Conservation (phyloP, 306 rosid genomes). For the Hippophae tibetana region DNA sequence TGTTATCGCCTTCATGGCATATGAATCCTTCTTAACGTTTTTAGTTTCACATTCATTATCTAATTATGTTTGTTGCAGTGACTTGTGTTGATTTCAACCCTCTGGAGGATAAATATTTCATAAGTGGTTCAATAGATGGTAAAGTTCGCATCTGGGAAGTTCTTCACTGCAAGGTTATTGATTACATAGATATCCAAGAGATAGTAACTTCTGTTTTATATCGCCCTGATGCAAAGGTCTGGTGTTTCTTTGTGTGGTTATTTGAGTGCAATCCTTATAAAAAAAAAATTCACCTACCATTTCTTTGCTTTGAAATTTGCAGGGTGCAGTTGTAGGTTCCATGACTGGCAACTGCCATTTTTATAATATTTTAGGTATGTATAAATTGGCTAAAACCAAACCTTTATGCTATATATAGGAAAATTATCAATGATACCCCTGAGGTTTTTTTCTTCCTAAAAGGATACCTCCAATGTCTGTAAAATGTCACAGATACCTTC, state of each 20-base stretch:
- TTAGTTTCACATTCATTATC: slow-evolving; percentile 7
- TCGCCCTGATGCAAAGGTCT: slow-evolving; percentile 68
- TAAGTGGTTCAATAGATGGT: slow-evolving; percentile 92
- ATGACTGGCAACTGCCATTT: slow-evolving; percentile 64
- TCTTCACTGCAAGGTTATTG: slow-evolving; percentile 58
- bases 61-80: slow-evolving; percentile 46
- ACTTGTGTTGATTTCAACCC: slow-evolving; percentile 77
- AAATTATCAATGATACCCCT: background rate
- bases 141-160: slow-evolving; percentile 96
- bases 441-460: background rate
- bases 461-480: too few species aligned
- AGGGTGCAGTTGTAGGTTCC: slow-evolving; percentile 83
- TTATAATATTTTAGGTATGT: slow-evolving; percentile 52
- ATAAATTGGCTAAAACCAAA: slow-evolving; percentile 3
- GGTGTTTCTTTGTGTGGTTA: slow-evolving; percentile 8
- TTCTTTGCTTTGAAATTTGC: slow-evolving; percentile 20
- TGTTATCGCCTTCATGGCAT: background rate
- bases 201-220: slow-evolving; percentile 84
- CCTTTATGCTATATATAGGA: background rate
- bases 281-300: slow-evolving; percentile 2
- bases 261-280: background rate
- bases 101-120: slow-evolving; percentile 58
- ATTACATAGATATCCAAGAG: slow-evolving; percentile 69
- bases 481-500: too few species aligned
- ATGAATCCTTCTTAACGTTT: slow-evolving; percentile 3